These are phyloP conservation scores for Brassica carinata DNA, from an alignment of 345 rosid genomes.

Conservation along the genomic window DNA sequence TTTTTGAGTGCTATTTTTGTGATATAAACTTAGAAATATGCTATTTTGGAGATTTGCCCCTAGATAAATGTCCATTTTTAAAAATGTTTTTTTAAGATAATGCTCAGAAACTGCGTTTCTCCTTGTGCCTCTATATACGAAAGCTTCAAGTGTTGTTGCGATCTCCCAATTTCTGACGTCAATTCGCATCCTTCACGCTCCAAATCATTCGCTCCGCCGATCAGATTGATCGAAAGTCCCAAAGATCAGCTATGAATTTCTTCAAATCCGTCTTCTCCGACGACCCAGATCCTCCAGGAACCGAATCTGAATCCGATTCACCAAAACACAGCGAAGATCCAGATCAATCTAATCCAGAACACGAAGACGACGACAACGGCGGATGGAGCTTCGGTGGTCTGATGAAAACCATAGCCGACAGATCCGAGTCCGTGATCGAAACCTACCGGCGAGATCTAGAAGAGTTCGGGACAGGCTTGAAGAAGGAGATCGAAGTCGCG, in stretches of 20 bases:
- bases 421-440: slow-evolving; percentile 80
- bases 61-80: background rate
- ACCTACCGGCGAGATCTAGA: slow-evolving; percentile 86
- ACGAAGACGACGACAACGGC: slow-evolving; percentile 13
- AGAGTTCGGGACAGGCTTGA: slow-evolving; percentile 80
- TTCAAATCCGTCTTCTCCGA: slow-evolving; percentile 83
- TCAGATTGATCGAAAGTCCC: background rate
- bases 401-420: slow-evolving; percentile 58
- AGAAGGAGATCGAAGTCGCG: slow-evolving; percentile 88
- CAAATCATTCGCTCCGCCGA: background rate
- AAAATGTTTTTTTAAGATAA: background rate
- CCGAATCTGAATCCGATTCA: slow-evolving; percentile 47
- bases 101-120: background rate
- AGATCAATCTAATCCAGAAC: slow-evolving; percentile 2
- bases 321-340: slow-evolving; percentile 24
- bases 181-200: background rate
- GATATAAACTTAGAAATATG: no score
- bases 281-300: slow-evolving; percentile 48
- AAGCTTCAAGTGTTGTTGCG: background rate
- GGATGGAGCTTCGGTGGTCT: slow-evolving; percentile 71
- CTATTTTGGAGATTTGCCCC: no score
- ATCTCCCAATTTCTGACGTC: background rate
- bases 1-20: no score
- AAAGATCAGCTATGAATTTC: slow-evolving; percentile 62
- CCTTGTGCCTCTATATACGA: background rate